A percentile compares a stretch with the other conserved stretches of the same genome.
Evolutionary conservation across 169 alveolate genomes (phyloP).

Genomic region (Ichthyophthirius multifiliis): DNA sequence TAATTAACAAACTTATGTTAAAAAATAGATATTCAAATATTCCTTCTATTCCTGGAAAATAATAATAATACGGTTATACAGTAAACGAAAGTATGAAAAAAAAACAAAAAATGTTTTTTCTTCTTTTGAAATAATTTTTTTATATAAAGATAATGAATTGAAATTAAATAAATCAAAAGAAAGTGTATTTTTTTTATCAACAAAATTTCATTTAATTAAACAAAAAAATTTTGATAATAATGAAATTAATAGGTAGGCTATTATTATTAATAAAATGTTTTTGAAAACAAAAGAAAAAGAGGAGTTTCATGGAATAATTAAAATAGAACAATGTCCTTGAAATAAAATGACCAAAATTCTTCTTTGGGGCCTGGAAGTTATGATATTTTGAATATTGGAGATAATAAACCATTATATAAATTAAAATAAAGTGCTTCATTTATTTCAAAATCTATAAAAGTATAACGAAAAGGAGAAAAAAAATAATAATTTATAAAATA

Average conservation of each 20-base stretch:
- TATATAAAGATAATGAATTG: neutral
- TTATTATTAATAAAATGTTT: neutral
- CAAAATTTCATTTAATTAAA: neutral
- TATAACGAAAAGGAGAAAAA: neutral
- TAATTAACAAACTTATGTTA: neutral
- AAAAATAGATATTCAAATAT: neutral
- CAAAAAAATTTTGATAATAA: neutral
- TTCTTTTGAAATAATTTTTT: neutral
- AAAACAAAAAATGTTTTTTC: no score
- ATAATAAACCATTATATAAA: neutral
- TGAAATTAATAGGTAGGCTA: neutral
- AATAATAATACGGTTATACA: neutral
- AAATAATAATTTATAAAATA: neutral
- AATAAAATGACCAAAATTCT: neutral
- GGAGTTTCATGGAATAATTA: neutral
- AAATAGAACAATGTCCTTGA: neutral
- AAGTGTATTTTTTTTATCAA: neutral
- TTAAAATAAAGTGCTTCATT: neutral
- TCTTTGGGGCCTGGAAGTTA: conserved; percentile 3
- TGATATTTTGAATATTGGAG: neutral
- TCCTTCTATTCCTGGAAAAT: conserved; percentile 20
- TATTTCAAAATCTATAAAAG: neutral
- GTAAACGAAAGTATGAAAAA: neutral
- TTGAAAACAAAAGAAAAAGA: neutral
- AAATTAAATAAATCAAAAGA: neutral